Base-by-base conservation (phyloP, 2,329 filamentous ascomycete genomes). In the Fusarium liriodendri region DNA sequence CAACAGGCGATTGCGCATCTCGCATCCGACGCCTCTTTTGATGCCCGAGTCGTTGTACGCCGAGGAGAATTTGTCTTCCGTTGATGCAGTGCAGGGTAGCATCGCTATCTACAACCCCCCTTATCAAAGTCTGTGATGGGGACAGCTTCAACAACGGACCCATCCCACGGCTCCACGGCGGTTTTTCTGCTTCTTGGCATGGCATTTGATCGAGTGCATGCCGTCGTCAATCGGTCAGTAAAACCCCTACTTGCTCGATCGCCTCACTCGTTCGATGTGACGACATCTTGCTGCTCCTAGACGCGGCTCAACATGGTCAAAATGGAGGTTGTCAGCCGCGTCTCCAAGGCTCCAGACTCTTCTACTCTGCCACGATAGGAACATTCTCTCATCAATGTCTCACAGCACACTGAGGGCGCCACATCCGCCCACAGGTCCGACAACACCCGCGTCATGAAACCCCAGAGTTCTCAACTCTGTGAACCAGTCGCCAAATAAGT, bases 401-500 rank as follows among this genome's bases (percentile, higher is more conserved):
- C 62, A 75, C 62, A 68, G 50, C 47, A 54, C 47, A 54, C 47
- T 32, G 37, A 55, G 67, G 62, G 71, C 76, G 75, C 71, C 75
- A 76, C 73, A 77, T 66, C 72, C 62, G 52, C 64, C 60, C 66
- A 68, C 66, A 59, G 70, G 72, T 66, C 71, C 73, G 70, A 70
- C 69, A 67, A 73, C 60, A 66, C 66, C 70, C 72, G 75, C 71
- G 75, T 73, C 68, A 73, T 75, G 73, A 77, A 77, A 73, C 73
- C 66, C 45, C 59, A 45, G 55, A 61, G 37, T 35, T 62, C 45
- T 62, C 60, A 64, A 38, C 33, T 60, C 54, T 42, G 42, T 62
- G 58, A 35, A 32, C 50, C 52, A 59, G 55, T 54, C 54, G 27
- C 50, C 65, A 61, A 64, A 47, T 42, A 67, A 52, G 67, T 69